Conservation (phyloP, 129 eudicot species). For the Lactuca saligna region DNA sequence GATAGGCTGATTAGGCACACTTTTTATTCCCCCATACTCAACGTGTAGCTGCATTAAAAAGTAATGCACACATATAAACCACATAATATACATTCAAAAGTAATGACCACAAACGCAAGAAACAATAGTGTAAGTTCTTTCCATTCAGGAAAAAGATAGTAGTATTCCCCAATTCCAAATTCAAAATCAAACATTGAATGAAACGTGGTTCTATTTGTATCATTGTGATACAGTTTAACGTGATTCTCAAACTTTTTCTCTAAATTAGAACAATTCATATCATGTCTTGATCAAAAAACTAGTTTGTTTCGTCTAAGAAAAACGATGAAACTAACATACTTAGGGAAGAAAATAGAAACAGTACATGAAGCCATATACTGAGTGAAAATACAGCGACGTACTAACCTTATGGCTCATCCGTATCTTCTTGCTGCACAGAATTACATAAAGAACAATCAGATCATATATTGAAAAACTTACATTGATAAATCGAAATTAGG, state of each 20-base stretch:
- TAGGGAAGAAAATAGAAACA: not conserved
- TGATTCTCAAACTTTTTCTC: not conserved
- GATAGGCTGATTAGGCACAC: constrained; percentile 28
- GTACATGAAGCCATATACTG: not conserved
- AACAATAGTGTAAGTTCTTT: not conserved
- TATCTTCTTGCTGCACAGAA: constrained; percentile 81
- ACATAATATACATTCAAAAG: not conserved
- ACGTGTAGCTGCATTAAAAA: constrained; percentile 49
- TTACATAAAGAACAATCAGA: constrained; percentile 6
- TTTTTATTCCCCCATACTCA: constrained; percentile 68
- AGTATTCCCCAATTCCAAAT: not conserved
- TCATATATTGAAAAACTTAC: not conserved
- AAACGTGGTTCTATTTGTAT: not conserved
- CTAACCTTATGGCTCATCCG: constrained; percentile 84
- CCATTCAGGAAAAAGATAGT: not conserved
- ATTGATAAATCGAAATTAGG: constrained; percentile 19
- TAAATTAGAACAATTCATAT: not conserved
- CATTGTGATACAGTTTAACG: not conserved
- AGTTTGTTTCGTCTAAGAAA: not conserved
- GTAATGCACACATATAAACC: constrained; percentile 8
- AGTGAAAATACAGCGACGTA: constrained; percentile 2
- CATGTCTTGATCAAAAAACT: not conserved
- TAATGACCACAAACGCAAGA: not conserved
- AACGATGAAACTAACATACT: not conserved
- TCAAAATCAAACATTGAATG: not conserved